phyloP scores from a whole-genome alignment of 805 yeast genomes.

The Starmerella davenportii region DNA sequence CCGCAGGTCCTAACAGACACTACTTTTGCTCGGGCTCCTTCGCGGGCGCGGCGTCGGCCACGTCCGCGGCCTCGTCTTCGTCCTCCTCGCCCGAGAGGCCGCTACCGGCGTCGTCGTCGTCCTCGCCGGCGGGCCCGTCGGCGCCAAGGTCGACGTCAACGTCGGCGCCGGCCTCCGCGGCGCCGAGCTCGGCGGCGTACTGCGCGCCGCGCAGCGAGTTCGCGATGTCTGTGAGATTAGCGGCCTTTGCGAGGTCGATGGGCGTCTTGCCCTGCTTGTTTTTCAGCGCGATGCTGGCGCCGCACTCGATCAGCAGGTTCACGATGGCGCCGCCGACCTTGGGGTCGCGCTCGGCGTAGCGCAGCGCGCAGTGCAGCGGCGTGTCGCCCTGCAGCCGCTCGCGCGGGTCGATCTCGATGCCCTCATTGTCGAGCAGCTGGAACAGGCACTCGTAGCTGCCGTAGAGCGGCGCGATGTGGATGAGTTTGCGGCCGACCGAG shows the following conservation, averaged over 20 bases:
- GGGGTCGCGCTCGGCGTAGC: constrained; percentile 48
- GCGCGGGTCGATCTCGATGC: constrained; percentile 72
- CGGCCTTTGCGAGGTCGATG: constrained; percentile 37
- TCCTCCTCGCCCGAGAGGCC: not conserved
- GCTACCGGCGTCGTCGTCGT: constrained; percentile 5
- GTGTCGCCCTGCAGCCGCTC: constrained; percentile 63
- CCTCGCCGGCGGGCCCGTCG: constrained; percentile 10
- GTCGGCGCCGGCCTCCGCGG: constrained; percentile 11
- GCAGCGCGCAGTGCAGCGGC: constrained; percentile 74
- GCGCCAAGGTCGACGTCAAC: constrained; percentile 12
- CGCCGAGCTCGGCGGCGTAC: constrained; percentile 22
- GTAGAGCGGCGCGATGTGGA: constrained; percentile 63
- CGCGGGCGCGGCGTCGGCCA: too few species aligned
- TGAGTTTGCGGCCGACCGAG: constrained; percentile 60
- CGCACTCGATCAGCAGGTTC: constrained; percentile 76
- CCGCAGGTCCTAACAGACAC: too few species aligned
- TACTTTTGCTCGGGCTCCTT: too few species aligned
- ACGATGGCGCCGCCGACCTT: constrained; percentile 47
- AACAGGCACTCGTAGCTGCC: constrained; percentile 81
- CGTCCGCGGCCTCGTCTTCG: too few species aligned
- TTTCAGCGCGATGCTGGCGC: constrained; percentile 49
- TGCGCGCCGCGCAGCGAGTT: constrained; percentile 68
- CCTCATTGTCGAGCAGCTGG: constrained; percentile 63
- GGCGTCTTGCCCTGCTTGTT: constrained; percentile 58
- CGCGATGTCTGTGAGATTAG: constrained; percentile 35